phyloP scores from a whole-genome alignment of 768 basidiomycete genomes.

The Rickenella mellea region DNA sequence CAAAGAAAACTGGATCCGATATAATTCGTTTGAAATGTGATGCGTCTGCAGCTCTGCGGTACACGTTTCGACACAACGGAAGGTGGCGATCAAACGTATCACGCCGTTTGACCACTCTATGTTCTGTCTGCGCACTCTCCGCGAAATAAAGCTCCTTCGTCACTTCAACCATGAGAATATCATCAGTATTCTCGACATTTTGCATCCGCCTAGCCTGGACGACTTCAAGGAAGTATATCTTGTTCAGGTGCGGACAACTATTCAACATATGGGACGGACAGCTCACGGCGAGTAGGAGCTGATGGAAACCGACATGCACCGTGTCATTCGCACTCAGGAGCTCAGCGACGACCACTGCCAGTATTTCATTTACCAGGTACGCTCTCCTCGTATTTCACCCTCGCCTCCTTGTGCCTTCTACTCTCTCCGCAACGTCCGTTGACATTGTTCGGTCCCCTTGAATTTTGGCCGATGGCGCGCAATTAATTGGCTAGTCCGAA shows the following conservation, averaged over 20 bases:
- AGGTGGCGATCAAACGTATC: conserved; percentile 95
- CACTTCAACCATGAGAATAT: conserved; percentile 85
- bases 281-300: conserved; percentile 37
- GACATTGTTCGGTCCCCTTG: neutral
- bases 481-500: no score
- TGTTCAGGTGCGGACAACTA: conserved; percentile 53
- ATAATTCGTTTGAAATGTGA: conserved; percentile 5
- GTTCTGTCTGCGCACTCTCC: conserved; percentile 77
- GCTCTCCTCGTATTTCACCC: neutral
- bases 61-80: conserved; percentile 66
- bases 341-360: conserved; percentile 93
- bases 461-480: no score
- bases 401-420: neutral
- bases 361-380: conserved; percentile 95
- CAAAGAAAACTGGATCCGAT: neutral
- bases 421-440: neutral
- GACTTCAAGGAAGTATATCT: conserved; percentile 81
- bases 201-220: conserved; percentile 66
- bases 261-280: neutral
- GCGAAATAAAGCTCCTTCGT: conserved; percentile 88
- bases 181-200: conserved; percentile 91
- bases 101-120: conserved; percentile 91
- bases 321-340: conserved; percentile 92
- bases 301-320: conserved; percentile 91
- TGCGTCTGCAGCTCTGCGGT: conserved; percentile 49